Percentiles rank a stretch among this genome's conserved stretches.
These are phyloP conservation scores for Tricholoma sp. DNA, from an alignment of 768 basidiomycete species.

Conservation along the genomic window DNA sequence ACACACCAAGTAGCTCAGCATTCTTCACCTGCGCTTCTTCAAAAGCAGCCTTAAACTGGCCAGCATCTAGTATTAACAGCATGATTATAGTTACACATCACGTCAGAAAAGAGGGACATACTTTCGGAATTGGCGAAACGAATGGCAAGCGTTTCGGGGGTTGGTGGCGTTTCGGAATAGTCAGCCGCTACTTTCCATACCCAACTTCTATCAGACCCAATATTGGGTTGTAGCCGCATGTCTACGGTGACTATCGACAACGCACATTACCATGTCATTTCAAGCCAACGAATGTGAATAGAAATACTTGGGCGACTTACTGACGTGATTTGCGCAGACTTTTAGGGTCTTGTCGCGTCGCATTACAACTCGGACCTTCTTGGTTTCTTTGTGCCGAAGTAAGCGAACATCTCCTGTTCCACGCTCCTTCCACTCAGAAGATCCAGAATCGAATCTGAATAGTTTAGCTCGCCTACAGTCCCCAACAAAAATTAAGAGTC, in stretches of 20 bases:
- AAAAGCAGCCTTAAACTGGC: conserved; percentile 84
- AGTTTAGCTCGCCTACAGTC: conserved; percentile 87
- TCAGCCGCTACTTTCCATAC: conserved; percentile 98
- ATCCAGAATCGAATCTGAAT: conserved; percentile 80
- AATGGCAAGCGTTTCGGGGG: conserved; percentile 94
- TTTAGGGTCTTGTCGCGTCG: conserved; percentile 99
- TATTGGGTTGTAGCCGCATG: conserved; percentile 95
- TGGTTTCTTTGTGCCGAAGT: conserved; percentile 81
- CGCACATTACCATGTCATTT: conserved; percentile 1
- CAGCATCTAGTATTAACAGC: conserved; percentile 57
- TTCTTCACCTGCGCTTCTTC: conserved; percentile 79
- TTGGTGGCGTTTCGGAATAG: conserved; percentile 85
- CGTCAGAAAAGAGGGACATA: conserved; percentile 35
- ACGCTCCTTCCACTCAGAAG: conserved; percentile 95
- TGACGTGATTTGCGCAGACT: conserved; percentile 96
- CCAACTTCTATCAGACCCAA: conserved; percentile 99
- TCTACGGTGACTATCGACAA: conserved; percentile 64
- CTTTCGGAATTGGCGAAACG: conserved; percentile 97
- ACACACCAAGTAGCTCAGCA: conserved; percentile 30
- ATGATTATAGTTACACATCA: neutral
- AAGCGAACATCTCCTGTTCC: conserved; percentile 96
- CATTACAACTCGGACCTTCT: conserved; percentile 97
- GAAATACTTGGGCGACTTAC: conserved; percentile 43
- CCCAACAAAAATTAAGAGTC: conserved; percentile 13
- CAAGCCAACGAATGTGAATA: neutral